Percentiles rank a stretch among this genome's conserved stretches.
Conservation (phyloP, 2,329 filamentous ascomycete genomes). For the Zopfia rhizophila region DNA sequence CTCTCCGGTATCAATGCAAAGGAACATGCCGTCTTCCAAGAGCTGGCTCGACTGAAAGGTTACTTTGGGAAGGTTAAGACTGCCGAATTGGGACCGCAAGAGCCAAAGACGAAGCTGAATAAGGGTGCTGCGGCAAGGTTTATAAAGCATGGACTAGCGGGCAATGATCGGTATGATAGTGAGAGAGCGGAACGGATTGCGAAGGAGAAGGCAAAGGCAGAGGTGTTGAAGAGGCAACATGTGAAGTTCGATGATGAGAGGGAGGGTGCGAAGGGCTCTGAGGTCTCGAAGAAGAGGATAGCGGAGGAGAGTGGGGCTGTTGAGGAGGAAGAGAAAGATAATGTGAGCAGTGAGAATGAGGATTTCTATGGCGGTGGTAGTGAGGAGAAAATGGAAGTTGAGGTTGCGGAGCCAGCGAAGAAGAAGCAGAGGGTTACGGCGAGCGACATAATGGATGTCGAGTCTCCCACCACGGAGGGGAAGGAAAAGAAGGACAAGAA, state of each 20-base stretch:
- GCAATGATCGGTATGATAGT: constrained; percentile 58
- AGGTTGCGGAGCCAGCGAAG: no score
- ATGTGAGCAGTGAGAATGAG: constrained; percentile 26
- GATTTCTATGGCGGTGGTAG: constrained; percentile 23
- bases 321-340: constrained; percentile 11
- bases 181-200: constrained; percentile 50
- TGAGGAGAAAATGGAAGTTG: neutral
- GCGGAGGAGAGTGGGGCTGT: constrained; percentile 24
- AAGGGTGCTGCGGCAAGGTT: constrained; percentile 83
- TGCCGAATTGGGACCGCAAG: constrained; percentile 72
- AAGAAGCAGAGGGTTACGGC: constrained; percentile 23
- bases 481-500: constrained; percentile 24
- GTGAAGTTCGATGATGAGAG: constrained; percentile 42
- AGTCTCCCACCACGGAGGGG: constrained; percentile 7
- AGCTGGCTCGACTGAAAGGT: constrained; percentile 86
- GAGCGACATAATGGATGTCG: constrained; percentile 18
- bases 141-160: constrained; percentile 79
- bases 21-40: constrained; percentile 83
- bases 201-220: constrained; percentile 44
- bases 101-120: constrained; percentile 70
- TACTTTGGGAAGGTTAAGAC: constrained; percentile 93
- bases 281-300: constrained; percentile 38
- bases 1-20: constrained; percentile 83
- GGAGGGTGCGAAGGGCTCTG: constrained; percentile 27
- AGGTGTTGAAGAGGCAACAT: constrained; percentile 22